phyloP scores from a whole-genome alignment of 2,329 filamentous ascomycete genomes.

The Fusarium sp. region DNA sequence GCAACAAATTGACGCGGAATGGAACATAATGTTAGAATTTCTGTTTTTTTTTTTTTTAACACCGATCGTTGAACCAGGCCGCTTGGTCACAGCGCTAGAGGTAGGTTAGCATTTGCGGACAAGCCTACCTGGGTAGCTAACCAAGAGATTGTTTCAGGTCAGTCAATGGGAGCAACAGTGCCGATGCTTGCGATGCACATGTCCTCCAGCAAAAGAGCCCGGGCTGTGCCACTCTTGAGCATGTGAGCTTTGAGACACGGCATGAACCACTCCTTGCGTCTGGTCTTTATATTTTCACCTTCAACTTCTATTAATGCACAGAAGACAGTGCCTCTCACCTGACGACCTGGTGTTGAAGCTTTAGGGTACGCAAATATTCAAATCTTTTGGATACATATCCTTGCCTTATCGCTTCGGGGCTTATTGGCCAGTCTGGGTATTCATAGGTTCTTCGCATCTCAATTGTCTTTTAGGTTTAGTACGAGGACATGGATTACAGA shows the following conservation, averaged over 20 bases:
- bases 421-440: neutral
- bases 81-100: conserved; percentile 35
- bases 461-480: conserved; percentile 23
- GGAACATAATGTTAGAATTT: neutral
- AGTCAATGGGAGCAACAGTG: conserved; percentile 29
- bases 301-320: neutral
- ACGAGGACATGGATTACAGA: conserved; percentile 12
- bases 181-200: conserved; percentile 19
- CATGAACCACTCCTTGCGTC: neutral
- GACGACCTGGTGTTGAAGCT: neutral
- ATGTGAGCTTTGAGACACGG: conserved; percentile 1
- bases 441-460: conserved; percentile 17
- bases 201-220: conserved; percentile 11
- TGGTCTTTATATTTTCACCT: neutral
- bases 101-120: conserved; percentile 42
- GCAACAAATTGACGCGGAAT: conserved; percentile 31
- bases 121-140: conserved; percentile 8
- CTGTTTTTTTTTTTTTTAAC: conserved; percentile 32
- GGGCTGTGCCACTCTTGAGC: conserved; percentile 19
- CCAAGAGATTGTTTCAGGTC: conserved; percentile 46
- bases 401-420: neutral
- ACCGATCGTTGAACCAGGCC: conserved; percentile 10
- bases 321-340: neutral
- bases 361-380: neutral
- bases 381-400: neutral